Base-by-base conservation (phyloP, 2,329 filamentous ascomycete genomes). In the Venturia aucupariae region DNA sequence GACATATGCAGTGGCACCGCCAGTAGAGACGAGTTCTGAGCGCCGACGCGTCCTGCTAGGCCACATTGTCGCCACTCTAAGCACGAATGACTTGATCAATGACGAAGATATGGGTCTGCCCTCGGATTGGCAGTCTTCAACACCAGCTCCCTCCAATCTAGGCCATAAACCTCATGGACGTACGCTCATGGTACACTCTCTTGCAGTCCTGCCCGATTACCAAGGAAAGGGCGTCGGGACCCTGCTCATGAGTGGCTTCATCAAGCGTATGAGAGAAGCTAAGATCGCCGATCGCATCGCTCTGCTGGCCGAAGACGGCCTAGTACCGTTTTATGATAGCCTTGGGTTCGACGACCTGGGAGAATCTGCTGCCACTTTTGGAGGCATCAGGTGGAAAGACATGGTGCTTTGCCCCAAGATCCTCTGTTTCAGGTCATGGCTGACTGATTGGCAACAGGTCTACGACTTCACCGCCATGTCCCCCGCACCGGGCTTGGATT, bases 101-200 rank as follows among this genome's bases (percentile, higher is more conserved):
- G 91, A 96, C 71, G 80, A 81, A 7, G 86, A 90, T 68, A 96
- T 96, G 90, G 83, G 81, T 27, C 81, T 87, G 51, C 90, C 91
- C 0, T 74, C 78, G 46, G 82, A 88, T 72, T 93, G 89, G 87
- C 13, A 64, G 1, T 38, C 51, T 11, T 48, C 44, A 27, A 39
- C 38, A 2, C 35, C 42, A 13, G 55, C 32, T 19, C 7, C 39
- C 1, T 39, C 32, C 10, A 38, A 27, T 38, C 60, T 65, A 17
- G 64, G 64, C 11, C 44, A 65, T 22, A 62, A 65, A 22, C 38
- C 27, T n/a, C 15, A 51, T 19, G 91, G 91, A 46, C 78, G 85
- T 54, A 95, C 90, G 0, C 82, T 96, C 64, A 90, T 86, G 64
- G 77, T 96, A 61, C 92, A 97, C 75, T 93, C 90, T 0, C 81